A percentile compares a stretch with the other conserved stretches of the same genome.
These are phyloP conservation scores for Hypoxylon sp. DNA, from an alignment of 2,329 filamentous ascomycete species.

Conservation along the genomic window DNA sequence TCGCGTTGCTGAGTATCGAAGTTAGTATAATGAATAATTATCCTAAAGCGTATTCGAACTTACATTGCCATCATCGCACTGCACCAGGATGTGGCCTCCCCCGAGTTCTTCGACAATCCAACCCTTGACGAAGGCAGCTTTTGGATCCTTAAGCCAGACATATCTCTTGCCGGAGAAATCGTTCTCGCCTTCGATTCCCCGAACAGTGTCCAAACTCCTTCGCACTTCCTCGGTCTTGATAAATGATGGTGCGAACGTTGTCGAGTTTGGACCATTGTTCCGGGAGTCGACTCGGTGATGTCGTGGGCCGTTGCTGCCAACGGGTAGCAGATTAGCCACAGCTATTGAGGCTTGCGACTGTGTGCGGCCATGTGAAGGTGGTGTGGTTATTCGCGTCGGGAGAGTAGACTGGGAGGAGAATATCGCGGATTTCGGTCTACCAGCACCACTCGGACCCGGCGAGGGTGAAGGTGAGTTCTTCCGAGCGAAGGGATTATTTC, in stretches of 20 bases:
- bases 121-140: constrained; percentile 89
- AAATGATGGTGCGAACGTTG: constrained; percentile 95
- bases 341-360: constrained; percentile 72
- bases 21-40: constrained; percentile 12
- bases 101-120: constrained; percentile 87
- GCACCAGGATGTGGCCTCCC: constrained; percentile 78
- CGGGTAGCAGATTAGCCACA: constrained; percentile 56
- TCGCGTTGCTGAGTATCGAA: constrained; percentile 76
- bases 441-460: constrained; percentile 57
- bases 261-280: constrained; percentile 72
- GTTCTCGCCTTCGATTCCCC: constrained; percentile 93
- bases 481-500: constrained; percentile 83
- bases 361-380: constrained; percentile 72
- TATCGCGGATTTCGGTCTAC: constrained; percentile 80
- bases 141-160: constrained; percentile 92
- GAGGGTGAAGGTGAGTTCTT: constrained; percentile 77
- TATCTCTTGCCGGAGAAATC: constrained; percentile 99
- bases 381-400: constrained; percentile 52
- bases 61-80: constrained; percentile 93
- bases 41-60: constrained; percentile 51
- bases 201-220: constrained; percentile 65
- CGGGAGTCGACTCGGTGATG: constrained; percentile 70
- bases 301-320: constrained; percentile 51
- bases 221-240: constrained; percentile 88
- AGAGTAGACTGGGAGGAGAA: constrained; percentile 70